These are phyloP conservation scores for Gracilaria caudata DNA, from an alignment of 23 red algal genomes.

Conservation along the genomic window DNA sequence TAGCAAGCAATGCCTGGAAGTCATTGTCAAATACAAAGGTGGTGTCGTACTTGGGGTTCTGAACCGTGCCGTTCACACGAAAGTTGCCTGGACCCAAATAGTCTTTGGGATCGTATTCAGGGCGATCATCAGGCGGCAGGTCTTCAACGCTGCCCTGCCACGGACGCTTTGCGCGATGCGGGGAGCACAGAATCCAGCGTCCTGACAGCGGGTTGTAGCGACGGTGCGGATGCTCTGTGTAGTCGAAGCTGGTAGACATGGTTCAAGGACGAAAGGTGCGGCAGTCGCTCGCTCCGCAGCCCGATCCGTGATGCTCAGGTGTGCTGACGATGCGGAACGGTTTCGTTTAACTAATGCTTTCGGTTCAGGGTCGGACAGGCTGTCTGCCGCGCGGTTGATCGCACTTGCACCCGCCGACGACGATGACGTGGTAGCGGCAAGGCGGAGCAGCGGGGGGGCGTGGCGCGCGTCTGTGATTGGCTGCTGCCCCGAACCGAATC, in stretches of 20 bases:
- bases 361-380: slow-evolving; percentile 12
- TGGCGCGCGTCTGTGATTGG: background rate
- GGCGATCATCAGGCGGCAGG: slow-evolving; percentile 64
- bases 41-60: slow-evolving; percentile 85
- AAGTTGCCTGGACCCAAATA: slow-evolving; percentile 95
- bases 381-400: background rate
- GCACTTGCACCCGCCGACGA: background rate
- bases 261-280: background rate
- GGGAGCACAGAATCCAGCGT: slow-evolving; percentile 86
- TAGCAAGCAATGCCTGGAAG: slow-evolving; percentile 83
- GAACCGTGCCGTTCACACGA: slow-evolving; percentile 71
- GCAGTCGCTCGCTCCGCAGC: background rate
- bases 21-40: slow-evolving; percentile 99
- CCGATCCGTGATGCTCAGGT: background rate
- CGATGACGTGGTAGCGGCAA: background rate
- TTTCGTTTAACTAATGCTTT: background rate
- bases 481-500: background rate
- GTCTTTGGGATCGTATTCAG: slow-evolving; percentile 89
- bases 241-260: slow-evolving; percentile 72
- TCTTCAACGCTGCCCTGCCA: slow-evolving; percentile 93
- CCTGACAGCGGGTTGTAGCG: slow-evolving; percentile 86
- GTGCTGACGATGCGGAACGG: background rate
- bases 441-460: background rate
- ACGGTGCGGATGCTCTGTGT: slow-evolving; percentile 94
- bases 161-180: slow-evolving; percentile 93